Base-by-base conservation (phyloP, 257 asterid genomes). In the Ilex asprella region DNA sequence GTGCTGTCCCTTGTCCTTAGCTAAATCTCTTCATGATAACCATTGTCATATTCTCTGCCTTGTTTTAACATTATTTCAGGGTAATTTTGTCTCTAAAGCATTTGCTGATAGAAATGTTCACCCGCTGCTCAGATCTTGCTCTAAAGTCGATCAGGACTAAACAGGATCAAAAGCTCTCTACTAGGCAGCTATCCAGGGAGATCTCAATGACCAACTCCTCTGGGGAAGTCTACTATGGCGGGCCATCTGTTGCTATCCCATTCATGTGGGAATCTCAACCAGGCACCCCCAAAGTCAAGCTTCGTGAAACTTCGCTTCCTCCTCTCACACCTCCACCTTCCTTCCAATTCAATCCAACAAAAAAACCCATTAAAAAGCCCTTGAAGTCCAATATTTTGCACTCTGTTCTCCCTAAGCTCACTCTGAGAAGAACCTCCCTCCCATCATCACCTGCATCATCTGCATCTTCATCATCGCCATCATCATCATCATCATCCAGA, bases 291-390 rank as follows among this genome's bases (percentile, higher is more conserved):
- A 76, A 68, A 57, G 55, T 46, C 60, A 53, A 41, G 61, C 46
- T 43, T 50, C 57, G 53, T 2, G 73, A 72, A 39, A 66, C 43
- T 27, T 63, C 67, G 16, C 57, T 72, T 55, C 81, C 81, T 29
- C 81, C 81, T 58, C 78, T 76, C 10, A 68, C 81, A 6, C 81
- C 81, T 13, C 81, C 81, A n/a, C 81, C 81, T 30, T 76, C 81
- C 2, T 76, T 12, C 69, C 52, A 30, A 3, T 50, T 55, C 54
- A 70, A 47, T 32, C 61, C 74, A 2, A 70, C 71, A 8, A 67
- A 59, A 59, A 68, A 58, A n/a, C 30, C 39, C 6, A 62, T 30
- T 11, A 65, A 58, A 16, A 68, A 49, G 3, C 71, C 66, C 39
- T 39, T 65, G 16, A 70, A 31, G 43, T 13, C 50, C 0, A 59